These are phyloP conservation scores for Suhomyces bribrorum DNA, from an alignment of 1,139 yeast species.

Conservation along the genomic window DNA sequence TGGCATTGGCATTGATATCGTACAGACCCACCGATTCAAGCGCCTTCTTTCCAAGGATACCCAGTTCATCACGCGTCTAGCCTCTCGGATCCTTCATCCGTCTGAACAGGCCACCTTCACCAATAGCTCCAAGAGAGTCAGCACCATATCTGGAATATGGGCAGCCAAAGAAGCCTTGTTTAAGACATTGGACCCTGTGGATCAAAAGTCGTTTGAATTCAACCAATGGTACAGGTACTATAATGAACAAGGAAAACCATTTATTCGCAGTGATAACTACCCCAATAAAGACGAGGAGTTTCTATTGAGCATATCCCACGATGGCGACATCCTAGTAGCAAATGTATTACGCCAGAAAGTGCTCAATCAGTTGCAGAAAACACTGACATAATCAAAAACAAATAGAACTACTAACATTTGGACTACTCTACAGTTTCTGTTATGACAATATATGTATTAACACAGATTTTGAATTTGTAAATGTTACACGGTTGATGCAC, in stretches of 20 bases:
- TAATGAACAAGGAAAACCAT: slow-evolving; percentile 42
- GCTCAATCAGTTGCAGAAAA: too few relatives aligned
- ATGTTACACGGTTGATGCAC: background rate
- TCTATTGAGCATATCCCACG: slow-evolving; percentile 63
- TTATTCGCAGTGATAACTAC: slow-evolving; percentile 35
- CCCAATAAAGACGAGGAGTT: slow-evolving; percentile 43
- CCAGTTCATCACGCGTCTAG: slow-evolving; percentile 40
- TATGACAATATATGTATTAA: background rate
- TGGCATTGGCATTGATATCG: slow-evolving; percentile 68
- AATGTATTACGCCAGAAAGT: slow-evolving; percentile 47
- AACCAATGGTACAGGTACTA: slow-evolving; percentile 59
- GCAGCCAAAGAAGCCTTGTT: slow-evolving; percentile 75
- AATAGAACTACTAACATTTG: background rate
- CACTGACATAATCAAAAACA: background rate
- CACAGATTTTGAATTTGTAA: background rate
- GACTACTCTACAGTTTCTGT: background rate
- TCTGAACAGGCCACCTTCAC: slow-evolving; percentile 18
- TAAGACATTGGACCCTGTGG: slow-evolving; percentile 53
- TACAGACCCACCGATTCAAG: slow-evolving; percentile 51
- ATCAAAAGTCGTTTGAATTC: slow-evolving; percentile 57
- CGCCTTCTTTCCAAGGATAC: slow-evolving; percentile 34
- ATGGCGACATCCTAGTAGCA: slow-evolving; percentile 55
- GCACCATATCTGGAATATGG: slow-evolving; percentile 63
- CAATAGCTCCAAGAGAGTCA: slow-evolving; percentile 27
- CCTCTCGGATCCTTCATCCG: slow-evolving; percentile 53